Base-by-base conservation (phyloP, 352 stramenopile genomes). In the Phytophthora vignae region DNA sequence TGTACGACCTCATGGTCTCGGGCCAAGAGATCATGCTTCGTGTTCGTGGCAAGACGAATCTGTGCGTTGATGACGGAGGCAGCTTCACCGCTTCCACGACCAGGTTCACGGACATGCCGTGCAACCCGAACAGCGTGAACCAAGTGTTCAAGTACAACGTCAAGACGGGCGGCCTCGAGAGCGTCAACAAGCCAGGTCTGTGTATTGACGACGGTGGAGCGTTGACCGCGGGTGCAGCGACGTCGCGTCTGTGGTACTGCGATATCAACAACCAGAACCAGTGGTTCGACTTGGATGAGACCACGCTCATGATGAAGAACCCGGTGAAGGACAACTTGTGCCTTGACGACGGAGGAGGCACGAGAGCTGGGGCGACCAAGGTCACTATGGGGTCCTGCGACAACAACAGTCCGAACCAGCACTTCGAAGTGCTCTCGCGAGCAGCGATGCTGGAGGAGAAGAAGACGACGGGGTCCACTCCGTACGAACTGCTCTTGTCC, bases 61-160 rank as follows among this genome's bases (percentile, higher is more conserved):
- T 82, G 53, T 84, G 77, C 19, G 52, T 84, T 0, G 77, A 84
- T 22, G 77, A 84, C 31, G 77, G 77, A 8, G 73, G 73, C 5
- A 70, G 67, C 29, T 64, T 29, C 40, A 61, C 14, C 9, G 76
- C 61, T 0, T 38, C 60, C 10, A 75, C 71, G 3, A 76, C 67
- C 5, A 65, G 77, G 52, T 74, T 82, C 46, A 25, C 52, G 6
- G 31, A 73, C 17, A 60, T 62, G 66, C 52, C 61, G 3, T 82
- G 76, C 49, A 75, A 80, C 66, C 59, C 73, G n/a, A 67, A 64
- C 48, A 80, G 66, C 33, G 49, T 38, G 1, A 79, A 76, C 57
- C 76, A 82, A 25, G 49, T 61, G 0, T 78, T 82, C 68, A 67
- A 73, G 60, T 79, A 66, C 36, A 67, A 76, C 46, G 64, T 33